Base-by-base conservation (phyloP, 108 stramenopile genomes). In the Nitzschia sp. region DNA sequence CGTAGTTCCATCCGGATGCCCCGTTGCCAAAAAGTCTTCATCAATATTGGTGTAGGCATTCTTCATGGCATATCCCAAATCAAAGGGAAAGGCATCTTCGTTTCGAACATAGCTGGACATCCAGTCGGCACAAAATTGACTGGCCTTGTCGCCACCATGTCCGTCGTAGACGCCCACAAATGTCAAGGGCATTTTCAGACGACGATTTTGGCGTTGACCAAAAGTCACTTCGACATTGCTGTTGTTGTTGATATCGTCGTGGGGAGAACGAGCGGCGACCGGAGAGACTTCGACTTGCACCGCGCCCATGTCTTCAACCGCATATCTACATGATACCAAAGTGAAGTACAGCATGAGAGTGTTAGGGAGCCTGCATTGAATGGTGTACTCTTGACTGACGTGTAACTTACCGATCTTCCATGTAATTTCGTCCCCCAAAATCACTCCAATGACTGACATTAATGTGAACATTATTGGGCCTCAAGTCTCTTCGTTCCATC, bases 161-260 rank as follows among this genome's bases (percentile, higher is more conserved):
- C 98, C 98, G 72, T 99, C 98, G 72, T 95, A 99, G 1, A 98
- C 88, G 18, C 94, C 97, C 26, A 80, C 42, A 48, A 71, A 77
- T 18, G 82, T 84, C 3, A 89, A 53, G 8, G 83, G 87, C 82
- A 85, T 82, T 32, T 80, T 86, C 45, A 82, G 60, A 31, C 81
- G 78, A 23, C 80, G 71, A 29, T 65, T 75, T 38, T 65, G 60
- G 23, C 45, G 66, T 21, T 60, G 68, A n/a, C 46, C 72, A 59
- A 60, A 80, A 18, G 70, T 78, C 32, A 78, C 76, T 73, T 78
- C 80, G 9, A 78, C 77, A 6, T 23, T 38, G 1, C 27, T 31
- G 3, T 62, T 33, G 2, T 59, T 5, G 18, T 54, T 54, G 23
- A 46, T 26, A 18, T 62, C 73, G n/a, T 59, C 29, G 70, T 59